phyloP scores from a whole-genome alignment of 164 flowering plant genomes.

The Chimonanthus salicifolius region DNA sequence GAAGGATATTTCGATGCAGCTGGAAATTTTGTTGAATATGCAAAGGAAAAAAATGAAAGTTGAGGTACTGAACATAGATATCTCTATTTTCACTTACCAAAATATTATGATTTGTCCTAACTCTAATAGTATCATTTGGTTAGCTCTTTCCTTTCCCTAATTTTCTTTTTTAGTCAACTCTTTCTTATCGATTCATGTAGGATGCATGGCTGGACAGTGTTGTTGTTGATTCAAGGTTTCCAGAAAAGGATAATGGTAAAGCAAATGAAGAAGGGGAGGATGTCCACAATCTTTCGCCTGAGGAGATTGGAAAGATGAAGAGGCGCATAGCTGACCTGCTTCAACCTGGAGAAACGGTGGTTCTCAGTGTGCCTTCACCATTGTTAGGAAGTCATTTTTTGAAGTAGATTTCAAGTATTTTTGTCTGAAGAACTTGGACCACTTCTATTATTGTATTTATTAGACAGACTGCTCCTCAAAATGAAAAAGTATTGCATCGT shows the following conservation, averaged over 20 bases:
- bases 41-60: slow-evolving; percentile 38
- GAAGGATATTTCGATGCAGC: slow-evolving; percentile 89
- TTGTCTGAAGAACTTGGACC: too few relatives aligned
- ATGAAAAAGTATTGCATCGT: too few relatives aligned
- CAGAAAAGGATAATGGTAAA: slow-evolving; percentile 16
- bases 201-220: slow-evolving; percentile 97
- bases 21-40: slow-evolving; percentile 85
- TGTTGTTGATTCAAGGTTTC: slow-evolving; percentile 44
- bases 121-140: neutral
- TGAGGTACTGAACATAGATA: slow-evolving; percentile 42
- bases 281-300: slow-evolving; percentile 46
- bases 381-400: neutral
- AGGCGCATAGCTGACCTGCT: slow-evolving; percentile 84
- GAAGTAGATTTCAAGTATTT: too few relatives aligned
- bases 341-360: slow-evolving; percentile 84
- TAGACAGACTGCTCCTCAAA: too few relatives aligned
- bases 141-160: neutral
- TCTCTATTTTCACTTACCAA: slow-evolving; percentile 1
- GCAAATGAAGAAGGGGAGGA: slow-evolving; percentile 32
- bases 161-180: slow-evolving; percentile 6
- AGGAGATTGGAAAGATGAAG: slow-evolving; percentile 69
- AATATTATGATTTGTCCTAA: neutral
- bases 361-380: neutral
- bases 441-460: too few relatives aligned
- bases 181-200: slow-evolving; percentile 21